Evolutionary conservation across 768 basidiomycete species (phyloP).

Genomic region (Austroboletus eburneus): DNA sequence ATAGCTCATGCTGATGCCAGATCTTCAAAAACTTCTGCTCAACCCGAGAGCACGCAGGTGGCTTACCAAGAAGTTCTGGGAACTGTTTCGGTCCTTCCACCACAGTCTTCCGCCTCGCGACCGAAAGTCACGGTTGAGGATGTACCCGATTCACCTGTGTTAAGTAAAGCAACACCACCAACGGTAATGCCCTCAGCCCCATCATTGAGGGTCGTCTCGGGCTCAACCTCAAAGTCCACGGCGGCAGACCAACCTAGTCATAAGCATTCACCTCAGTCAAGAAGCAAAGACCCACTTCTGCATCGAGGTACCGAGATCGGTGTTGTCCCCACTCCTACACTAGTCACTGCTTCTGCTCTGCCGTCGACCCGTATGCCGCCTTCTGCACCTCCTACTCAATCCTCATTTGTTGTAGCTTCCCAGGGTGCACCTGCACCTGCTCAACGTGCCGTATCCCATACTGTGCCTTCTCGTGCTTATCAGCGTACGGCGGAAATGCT

Average conservation of each 20-base stretch:
- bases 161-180: constrained; percentile 6
- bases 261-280: constrained; percentile 21
- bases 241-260: constrained; percentile 8
- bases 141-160: constrained; percentile 17
- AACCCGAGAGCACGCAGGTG: constrained; percentile 5
- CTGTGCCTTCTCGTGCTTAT: constrained; percentile 18
- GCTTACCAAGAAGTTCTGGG: constrained; percentile 12
- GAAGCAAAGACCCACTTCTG: constrained; percentile 13
- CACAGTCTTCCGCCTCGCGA: constrained; percentile 14
- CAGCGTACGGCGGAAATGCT: constrained; percentile 24
- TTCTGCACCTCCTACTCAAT: constrained; percentile 23
- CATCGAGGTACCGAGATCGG: constrained; percentile 11
- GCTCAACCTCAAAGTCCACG: constrained; percentile 2
- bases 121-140: constrained; percentile 30
- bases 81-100: constrained; percentile 4
- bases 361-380: constrained; percentile 15
- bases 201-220: constrained; percentile 6
- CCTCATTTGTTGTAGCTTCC: constrained; percentile 5
- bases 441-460: constrained; percentile 20
- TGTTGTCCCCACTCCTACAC: constrained; percentile 22
- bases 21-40: constrained; percentile 3
- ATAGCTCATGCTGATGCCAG: constrained; percentile 6
- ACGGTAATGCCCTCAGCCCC: constrained; percentile 4
- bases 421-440: constrained; percentile 5
- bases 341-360: constrained; percentile 3